phyloP scores from a whole-genome alignment of 768 basidiomycete species.

The Naganishia vishniacii region DNA sequence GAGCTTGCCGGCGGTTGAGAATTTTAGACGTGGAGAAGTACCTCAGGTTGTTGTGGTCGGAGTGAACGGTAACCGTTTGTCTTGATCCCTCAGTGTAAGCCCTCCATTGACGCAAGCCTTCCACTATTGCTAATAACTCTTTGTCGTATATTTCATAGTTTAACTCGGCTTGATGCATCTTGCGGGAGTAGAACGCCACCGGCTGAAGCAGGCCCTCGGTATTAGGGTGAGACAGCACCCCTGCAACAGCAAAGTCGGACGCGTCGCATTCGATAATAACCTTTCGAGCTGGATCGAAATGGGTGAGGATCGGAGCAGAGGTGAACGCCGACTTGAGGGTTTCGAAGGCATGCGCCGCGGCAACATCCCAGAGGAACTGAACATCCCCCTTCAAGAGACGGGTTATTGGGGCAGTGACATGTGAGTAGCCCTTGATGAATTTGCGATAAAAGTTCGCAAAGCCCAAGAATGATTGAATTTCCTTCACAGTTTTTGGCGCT shows the following conservation, averaged over 20 bases:
- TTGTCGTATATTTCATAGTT: slow-evolving; percentile 57
- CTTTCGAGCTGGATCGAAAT: neutral
- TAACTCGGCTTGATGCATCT: slow-evolving; percentile 43
- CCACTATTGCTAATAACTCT: slow-evolving; percentile 55
- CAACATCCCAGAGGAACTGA: slow-evolving; percentile 15
- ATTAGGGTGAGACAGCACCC: slow-evolving; percentile 17
- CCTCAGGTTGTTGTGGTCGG: slow-evolving; percentile 16
- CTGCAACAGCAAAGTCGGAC: slow-evolving; percentile 25
- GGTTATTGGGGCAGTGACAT: slow-evolving; percentile 40
- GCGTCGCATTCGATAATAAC: slow-evolving; percentile 3
- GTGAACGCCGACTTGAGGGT: slow-evolving; percentile 32
- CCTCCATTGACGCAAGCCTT: slow-evolving; percentile 30
- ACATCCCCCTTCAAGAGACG: slow-evolving; percentile 32
- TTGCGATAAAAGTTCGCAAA: slow-evolving; percentile 54
- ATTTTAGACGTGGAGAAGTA: slow-evolving; percentile 39
- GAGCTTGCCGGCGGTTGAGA: slow-evolving; percentile 52
- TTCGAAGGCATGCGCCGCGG: neutral
- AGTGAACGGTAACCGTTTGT: neutral
- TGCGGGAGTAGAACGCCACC: slow-evolving; percentile 29
- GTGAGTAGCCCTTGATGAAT: slow-evolving; percentile 50
- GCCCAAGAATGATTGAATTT: slow-evolving; percentile 52
- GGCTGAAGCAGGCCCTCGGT: slow-evolving; percentile 5
- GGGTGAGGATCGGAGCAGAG: slow-evolving; percentile 26
- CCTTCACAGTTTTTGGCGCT: slow-evolving; percentile 40
- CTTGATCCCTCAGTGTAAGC: neutral